phyloP scores from a whole-genome alignment of 2,329 filamentous ascomycete species.

The Monosporascus cannonballus region DNA sequence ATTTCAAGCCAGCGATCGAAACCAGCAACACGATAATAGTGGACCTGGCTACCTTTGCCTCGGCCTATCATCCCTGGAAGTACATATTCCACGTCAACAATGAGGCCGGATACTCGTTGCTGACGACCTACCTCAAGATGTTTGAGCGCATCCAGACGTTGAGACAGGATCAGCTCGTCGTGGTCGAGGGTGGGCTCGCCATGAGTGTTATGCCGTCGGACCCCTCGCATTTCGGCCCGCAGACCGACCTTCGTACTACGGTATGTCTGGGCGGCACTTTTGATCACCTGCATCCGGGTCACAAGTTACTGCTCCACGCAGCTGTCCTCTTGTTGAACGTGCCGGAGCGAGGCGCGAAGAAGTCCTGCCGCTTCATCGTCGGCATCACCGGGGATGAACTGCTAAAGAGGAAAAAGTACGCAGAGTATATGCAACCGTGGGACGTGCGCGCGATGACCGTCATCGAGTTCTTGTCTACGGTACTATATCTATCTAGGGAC shows the following conservation, averaged over 20 bases:
- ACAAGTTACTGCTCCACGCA: slow-evolving; percentile 93
- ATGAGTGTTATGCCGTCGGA: slow-evolving; percentile 27
- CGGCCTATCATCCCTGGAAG: slow-evolving; percentile 54
- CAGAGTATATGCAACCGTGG: slow-evolving; percentile 77
- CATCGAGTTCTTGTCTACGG: slow-evolving; percentile 66
- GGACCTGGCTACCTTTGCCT: slow-evolving; percentile 46
- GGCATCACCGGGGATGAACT: slow-evolving; percentile 87
- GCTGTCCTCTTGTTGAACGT: slow-evolving; percentile 65
- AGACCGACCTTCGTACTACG: slow-evolving; percentile 41
- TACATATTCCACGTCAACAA: slow-evolving; percentile 60
- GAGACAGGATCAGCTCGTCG: slow-evolving; percentile 43
- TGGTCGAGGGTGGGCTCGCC: slow-evolving; percentile 47
- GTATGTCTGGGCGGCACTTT: slow-evolving; percentile 91
- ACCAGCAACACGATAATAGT: slow-evolving; percentile 41
- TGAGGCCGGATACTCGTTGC: slow-evolving; percentile 56
- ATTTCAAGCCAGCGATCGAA: slow-evolving; percentile 31
- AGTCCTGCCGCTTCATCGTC: slow-evolving; percentile 60
- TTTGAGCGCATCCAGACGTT: slow-evolving; percentile 41
- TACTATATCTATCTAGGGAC: slow-evolving; percentile 37
- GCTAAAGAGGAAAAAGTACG: slow-evolving; percentile 82
- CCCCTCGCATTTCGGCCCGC: slow-evolving; percentile 10
- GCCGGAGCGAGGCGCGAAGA: slow-evolving; percentile 29
- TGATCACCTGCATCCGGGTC: slow-evolving; percentile 89
- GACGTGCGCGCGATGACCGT: slow-evolving; percentile 62
- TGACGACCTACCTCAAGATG: slow-evolving; percentile 41